A percentile compares a stretch with the other conserved stretches of the same genome.
Conservation (phyloP, 2,329 filamentous ascomycete genomes). For the Diaporthe vexans region DNA sequence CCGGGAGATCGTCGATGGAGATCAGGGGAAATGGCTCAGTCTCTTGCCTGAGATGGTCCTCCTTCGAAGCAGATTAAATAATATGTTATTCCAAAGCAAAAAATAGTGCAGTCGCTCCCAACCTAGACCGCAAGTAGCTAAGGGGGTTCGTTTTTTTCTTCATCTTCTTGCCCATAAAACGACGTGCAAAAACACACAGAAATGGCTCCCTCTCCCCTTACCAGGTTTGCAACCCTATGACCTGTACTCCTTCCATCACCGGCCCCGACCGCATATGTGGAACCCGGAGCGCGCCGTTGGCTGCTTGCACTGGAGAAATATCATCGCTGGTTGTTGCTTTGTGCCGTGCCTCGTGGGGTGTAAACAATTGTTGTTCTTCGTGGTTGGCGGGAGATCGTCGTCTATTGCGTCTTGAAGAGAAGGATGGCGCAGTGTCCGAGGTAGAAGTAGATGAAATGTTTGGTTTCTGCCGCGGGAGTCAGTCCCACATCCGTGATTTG, state of each 20-base stretch:
- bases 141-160: neutral
- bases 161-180: neutral
- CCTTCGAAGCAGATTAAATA: constrained; percentile 20
- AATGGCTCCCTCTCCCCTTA: neutral
- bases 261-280: neutral
- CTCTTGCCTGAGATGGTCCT: neutral
- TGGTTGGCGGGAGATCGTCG: neutral
- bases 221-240: constrained; percentile 7
- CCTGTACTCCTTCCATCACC: constrained; percentile 12
- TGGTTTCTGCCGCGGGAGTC: constrained; percentile 79
- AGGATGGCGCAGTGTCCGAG: constrained; percentile 98
- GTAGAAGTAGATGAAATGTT: constrained; percentile 99
- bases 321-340: constrained; percentile 11
- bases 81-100: constrained; percentile 17
- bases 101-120: constrained; percentile 26
- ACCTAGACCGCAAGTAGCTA: constrained; percentile 31
- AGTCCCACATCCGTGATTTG: constrained; percentile 16
- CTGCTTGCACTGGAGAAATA: constrained; percentile 17
- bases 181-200: constrained; percentile 22
- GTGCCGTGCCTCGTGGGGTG: neutral
- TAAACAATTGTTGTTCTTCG: neutral
- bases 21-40: neutral
- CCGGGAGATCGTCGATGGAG: constrained; percentile 3
- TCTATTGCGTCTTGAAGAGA: constrained; percentile 97
- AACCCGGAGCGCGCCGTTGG: constrained; percentile 1